Conservation (phyloP, 1,284 basidiomycete species). For the Melampsora abietis-canadensis region DNA sequence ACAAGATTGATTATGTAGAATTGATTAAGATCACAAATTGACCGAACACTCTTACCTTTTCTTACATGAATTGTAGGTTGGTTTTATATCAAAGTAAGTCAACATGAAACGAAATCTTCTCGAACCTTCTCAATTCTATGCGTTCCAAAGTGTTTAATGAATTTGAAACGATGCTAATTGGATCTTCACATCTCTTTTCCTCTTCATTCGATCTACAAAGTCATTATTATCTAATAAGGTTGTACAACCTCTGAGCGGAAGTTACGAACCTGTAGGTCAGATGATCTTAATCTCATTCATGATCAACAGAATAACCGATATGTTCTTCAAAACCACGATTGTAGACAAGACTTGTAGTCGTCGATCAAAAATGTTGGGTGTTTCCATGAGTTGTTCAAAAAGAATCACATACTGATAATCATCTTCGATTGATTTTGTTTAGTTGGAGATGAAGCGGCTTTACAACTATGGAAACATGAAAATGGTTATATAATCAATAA, state of each 20-base stretch:
- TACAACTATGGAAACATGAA: conserved; percentile 34
- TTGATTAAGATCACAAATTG: background rate
- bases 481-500: conserved; percentile 30
- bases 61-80: conserved; percentile 1
- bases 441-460: conserved; percentile 10
- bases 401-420: background rate
- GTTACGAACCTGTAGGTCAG: conserved; percentile 20
- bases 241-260: conserved; percentile 22
- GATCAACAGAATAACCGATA: too few relatives aligned
- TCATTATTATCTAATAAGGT: conserved; percentile 24
- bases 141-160: too few relatives aligned
- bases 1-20: background rate
- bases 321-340: background rate
- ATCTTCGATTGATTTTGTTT: background rate
- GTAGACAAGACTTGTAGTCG: conserved; percentile 27
- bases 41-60: background rate
- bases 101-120: too few relatives aligned
- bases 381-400: background rate
- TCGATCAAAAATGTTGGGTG: conserved; percentile 12
- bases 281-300: background rate
- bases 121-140: too few relatives aligned
- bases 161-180: too few relatives aligned
- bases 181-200: too few relatives aligned
- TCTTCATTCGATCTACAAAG: too few relatives aligned
- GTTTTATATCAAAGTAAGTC: conserved; percentile 29